Conservation (phyloP, 495 filamentous ascomycete species). For the Eremomyces bilateralis region DNA sequence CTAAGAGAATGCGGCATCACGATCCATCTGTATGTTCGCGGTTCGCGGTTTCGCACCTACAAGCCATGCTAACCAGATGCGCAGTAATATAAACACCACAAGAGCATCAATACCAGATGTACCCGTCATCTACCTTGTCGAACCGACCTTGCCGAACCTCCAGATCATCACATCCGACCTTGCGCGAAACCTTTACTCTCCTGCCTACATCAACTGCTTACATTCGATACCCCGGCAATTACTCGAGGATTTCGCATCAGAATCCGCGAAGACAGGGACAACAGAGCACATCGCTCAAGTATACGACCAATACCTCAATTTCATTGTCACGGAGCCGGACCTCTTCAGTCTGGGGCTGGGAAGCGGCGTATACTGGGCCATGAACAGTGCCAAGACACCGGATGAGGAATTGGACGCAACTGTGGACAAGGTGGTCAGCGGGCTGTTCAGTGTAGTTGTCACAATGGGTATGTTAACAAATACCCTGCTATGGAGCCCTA, state of each 20-base stretch:
- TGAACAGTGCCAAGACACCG: constrained; percentile 80
- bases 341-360: constrained; percentile 80
- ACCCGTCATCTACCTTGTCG: constrained; percentile 84
- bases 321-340: constrained; percentile 88
- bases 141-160: constrained; percentile 64
- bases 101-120: constrained; percentile 91
- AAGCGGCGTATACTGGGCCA: constrained; percentile 78
- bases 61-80: neutral
- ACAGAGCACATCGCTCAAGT: constrained; percentile 79
- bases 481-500: neutral
- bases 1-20: constrained; percentile 84
- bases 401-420: constrained; percentile 74
- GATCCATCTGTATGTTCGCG: constrained; percentile 60
- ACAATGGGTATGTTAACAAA: constrained; percentile 54
- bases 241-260: constrained; percentile 83
- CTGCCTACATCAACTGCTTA: constrained; percentile 92
- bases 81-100: constrained; percentile 56
- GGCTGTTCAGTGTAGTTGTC: constrained; percentile 86
- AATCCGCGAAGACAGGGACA: constrained; percentile 64
- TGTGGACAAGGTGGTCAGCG: constrained; percentile 79
- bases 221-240: constrained; percentile 81
- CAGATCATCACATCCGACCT: constrained; percentile 72
- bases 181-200: constrained; percentile 68
- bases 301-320: constrained; percentile 96
- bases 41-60: neutral